Base-by-base conservation (phyloP, 2,329 filamentous ascomycete species). In the Blumeria graminis region DNA sequence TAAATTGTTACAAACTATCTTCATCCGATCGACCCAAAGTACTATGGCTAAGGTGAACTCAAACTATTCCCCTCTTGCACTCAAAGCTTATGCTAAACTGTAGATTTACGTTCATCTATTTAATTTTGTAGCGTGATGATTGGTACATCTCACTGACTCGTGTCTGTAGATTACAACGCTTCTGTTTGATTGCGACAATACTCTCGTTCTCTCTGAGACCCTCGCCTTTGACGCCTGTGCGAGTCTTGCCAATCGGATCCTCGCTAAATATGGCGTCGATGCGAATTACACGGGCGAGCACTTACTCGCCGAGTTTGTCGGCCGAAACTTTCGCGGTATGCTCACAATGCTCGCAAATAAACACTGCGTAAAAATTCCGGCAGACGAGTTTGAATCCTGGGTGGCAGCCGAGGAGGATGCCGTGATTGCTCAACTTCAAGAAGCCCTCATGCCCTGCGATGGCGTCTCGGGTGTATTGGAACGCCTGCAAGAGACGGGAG, bases 301-400 rank as follows among this genome's bases (percentile, higher is more conserved):
- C 58, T 81, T 94, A 61, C 85, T 94, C 71, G 73, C 75, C 63
- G 85, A 94, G 71, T 94, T 93, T 65, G 86, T 94, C 63, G 88
- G 89, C 64, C 84, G 92, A 69, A 94, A 93, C 76, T 94, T 94
- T 77, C 86, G 87, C 63, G 86, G 86, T 70, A 94, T 94, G 86
- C 81, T 94, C 71, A 70, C 73, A 58, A 80, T 78, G 59, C 78
- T 94, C 59, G 81, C 88, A 69, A 72, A 79, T 68, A 82, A 84
- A 69, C 81, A 86, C 74, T 74, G 75, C 69, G 90, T 94, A 70
- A 71, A 75, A 56, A 77, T 94, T 70, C 63, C 70, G 32, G 68
- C 74, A 18, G 79, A 78, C 1, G 84, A 93, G 66, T 70, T 88
- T 57, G 81, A 92, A 63, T 68, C 67, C 43, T 93, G 86, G 68